phyloP scores from a whole-genome alignment of 139 green algal species.

The Astrephomene gubernaculifera region DNA sequence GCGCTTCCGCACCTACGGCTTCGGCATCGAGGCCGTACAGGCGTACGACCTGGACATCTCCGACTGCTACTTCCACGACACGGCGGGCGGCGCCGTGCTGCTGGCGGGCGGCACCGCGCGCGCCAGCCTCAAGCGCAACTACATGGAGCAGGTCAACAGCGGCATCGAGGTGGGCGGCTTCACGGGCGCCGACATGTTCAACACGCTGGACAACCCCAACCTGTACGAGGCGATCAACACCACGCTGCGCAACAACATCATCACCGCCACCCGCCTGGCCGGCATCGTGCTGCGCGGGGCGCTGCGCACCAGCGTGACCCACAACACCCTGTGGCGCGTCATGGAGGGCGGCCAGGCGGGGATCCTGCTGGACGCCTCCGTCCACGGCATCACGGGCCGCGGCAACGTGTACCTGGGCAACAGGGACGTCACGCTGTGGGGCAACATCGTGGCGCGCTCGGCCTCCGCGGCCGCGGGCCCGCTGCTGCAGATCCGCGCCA shows the following conservation, averaged over 20 bases:
- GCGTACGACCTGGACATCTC: constrained; percentile 11
- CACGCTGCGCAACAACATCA: constrained; percentile 28
- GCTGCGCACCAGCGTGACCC: background rate
- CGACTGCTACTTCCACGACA: constrained; percentile 46
- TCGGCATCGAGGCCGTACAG: constrained; percentile 26
- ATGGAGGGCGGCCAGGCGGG: constrained; percentile 14
- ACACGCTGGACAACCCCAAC: constrained; percentile 13
- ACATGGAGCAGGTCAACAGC: background rate
- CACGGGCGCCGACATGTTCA: constrained; percentile 26
- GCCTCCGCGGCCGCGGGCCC: background rate
- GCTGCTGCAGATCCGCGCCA: constrained; percentile 21
- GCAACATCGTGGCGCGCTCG: background rate
- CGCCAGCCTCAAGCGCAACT: constrained; percentile 21
- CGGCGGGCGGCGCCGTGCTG: constrained; percentile 15
- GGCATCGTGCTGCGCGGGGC: constrained; percentile 20
- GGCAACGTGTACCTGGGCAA: background rate
- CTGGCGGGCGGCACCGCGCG: constrained; percentile 18
- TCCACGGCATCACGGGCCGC: background rate
- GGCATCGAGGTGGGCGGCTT: constrained; percentile 12
- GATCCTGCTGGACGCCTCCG: background rate
- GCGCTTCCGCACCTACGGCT: constrained; percentile 19
- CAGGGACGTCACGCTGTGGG: background rate
- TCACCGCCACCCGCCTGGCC: background rate
- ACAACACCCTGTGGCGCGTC: constrained; percentile 39
- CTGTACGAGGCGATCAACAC: constrained; percentile 31